Conservation (phyloP, 495 filamentous ascomycete genomes). For the Aspergillus asperescens region DNA sequence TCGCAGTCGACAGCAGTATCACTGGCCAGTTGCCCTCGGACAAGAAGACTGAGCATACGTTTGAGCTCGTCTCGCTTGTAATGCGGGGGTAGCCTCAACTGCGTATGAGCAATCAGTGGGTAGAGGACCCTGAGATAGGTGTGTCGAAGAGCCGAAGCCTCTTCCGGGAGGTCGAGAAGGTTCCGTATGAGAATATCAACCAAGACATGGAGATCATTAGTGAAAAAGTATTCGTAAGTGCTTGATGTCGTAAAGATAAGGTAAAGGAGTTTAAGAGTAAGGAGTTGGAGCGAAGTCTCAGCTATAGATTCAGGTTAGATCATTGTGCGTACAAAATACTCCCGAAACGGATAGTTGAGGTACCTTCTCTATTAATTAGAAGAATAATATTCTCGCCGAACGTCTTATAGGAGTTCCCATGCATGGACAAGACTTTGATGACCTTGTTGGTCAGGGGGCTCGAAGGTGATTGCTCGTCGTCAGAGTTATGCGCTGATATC, state of each 20-base stretch:
- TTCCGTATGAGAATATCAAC: constrained; percentile 96
- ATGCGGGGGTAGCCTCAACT: constrained; percentile 74
- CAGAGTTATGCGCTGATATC: constrained; percentile 60
- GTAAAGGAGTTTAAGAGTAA: constrained; percentile 93
- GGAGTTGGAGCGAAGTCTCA: constrained; percentile 84
- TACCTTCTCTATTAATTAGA: constrained; percentile 88
- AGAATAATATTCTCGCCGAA: constrained; percentile 98
- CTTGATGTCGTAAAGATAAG: constrained; percentile 85
- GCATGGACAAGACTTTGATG: constrained; percentile 76
- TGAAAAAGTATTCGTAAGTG: constrained; percentile 97
- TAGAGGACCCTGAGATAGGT: constrained; percentile 97
- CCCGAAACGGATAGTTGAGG: neutral
- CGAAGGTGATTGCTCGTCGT: constrained; percentile 29
- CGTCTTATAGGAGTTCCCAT: constrained; percentile 78
- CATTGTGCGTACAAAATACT: constrained; percentile 1
- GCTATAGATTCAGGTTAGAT: constrained; percentile 35
- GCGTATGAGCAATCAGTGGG: constrained; percentile 84
- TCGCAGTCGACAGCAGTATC: constrained; percentile 30
- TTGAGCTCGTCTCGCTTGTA: constrained; percentile 89
- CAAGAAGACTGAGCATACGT: constrained; percentile 65
- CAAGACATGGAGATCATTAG: constrained; percentile 90
- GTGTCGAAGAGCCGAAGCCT: constrained; percentile 74
- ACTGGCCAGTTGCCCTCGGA: constrained; percentile 33
- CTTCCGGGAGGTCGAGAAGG: constrained; percentile 82
- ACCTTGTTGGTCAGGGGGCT: constrained; percentile 81